Base-by-base conservation (phyloP, 1,284 basidiomycete species). In the Volvariella volvacea region DNA sequence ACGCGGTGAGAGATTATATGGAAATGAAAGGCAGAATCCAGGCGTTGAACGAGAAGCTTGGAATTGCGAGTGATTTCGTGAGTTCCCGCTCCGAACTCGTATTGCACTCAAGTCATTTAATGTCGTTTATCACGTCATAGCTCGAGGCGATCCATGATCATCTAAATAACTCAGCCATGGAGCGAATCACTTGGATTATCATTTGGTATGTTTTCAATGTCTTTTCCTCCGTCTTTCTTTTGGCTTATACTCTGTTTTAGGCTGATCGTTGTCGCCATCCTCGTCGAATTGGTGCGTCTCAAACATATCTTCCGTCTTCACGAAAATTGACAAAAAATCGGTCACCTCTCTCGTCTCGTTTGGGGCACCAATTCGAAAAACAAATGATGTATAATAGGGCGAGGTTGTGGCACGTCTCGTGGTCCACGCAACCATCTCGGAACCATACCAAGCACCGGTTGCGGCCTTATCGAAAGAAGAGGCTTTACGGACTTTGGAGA, bases 91-190 rank as follows among this genome's bases (percentile, higher is more conserved):
- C n/a, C n/a, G n/a, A n/a, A n/a, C n/a, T n/a, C n/a, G n/a, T n/a
- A n/a, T n/a, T n/a, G n/a, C n/a, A n/a, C n/a, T n/a, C n/a, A n/a
- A n/a, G n/a, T n/a, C n/a, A n/a, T n/a, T n/a, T n/a, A n/a, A n/a
- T n/a, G 28, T 20, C 19, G 19, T 36, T 39, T 33, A 16, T 20
- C n/a, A n/a, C n/a, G 25, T 44, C 43, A n/a, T 44, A 92, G 89
- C 74, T 94, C 43, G 88, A 90, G 52, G 89, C 90, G 43, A 95
- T 97, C 51, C 94, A 96, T 58, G 92, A 95, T 55, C 92, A 96
- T 59, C 67, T 96, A 43, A 94, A 93, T 57, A 89, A 88, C 55
- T 83, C 79, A 39, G 91, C 90, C 7, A 95, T 94, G 87, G 83
- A 92, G 55, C 72, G 89, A n/a, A 90, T 94, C 54, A 93, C 91